Base-by-base conservation (phyloP, 2,329 filamentous ascomycete genomes). In the Sarocladium oryzae region DNA sequence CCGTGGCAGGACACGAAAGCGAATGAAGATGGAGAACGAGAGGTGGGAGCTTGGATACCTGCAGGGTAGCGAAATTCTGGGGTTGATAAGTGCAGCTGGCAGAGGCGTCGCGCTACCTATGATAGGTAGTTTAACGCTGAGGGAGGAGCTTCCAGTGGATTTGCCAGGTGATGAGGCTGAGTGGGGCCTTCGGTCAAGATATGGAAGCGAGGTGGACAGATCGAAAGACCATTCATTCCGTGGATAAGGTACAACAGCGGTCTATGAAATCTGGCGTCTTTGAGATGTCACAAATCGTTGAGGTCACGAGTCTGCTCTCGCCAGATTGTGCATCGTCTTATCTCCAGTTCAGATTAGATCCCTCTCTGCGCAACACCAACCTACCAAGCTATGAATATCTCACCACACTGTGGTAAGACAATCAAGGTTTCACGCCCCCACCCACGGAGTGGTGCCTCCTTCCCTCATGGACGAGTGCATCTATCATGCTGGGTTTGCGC, bases 351-450 rank as follows among this genome's bases (percentile, higher is more conserved):
- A n/a, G n/a, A n/a, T n/a, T n/a, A n/a, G n/a, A n/a, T n/a, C n/a
- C n/a, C n/a, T n/a, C n/a, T n/a, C n/a, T n/a, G n/a, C n/a, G n/a
- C n/a, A n/a, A n/a, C n/a, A n/a, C n/a, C n/a, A n/a, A n/a, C n/a
- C n/a, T n/a, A 40, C 6, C 37, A 11, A 23, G n/a, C 37, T 40
- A 15, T 23, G 37, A 23, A 40, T 43, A 28, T 43, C 40, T 26
- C 11, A 43, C 21, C 40, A 43, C 11, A 15, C 40, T 43, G 10
- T 4, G 7, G 21, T 28, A 43, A 43, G 40, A 43, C 40, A 28
- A 26, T 43, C 40, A 43, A 43, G 40, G 40, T 43, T 43, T 43
- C 23, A 43, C n/a, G 8, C 40, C 40, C 40, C 40, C 40, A 23
- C 40, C 23, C 40, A 16, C 10, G 7, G 21, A n/a, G 11, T 26